Evolutionary conservation across 1,139 yeast genomes (phyloP).

Genomic region (Blastobotrys raffinosifermentans): DNA sequence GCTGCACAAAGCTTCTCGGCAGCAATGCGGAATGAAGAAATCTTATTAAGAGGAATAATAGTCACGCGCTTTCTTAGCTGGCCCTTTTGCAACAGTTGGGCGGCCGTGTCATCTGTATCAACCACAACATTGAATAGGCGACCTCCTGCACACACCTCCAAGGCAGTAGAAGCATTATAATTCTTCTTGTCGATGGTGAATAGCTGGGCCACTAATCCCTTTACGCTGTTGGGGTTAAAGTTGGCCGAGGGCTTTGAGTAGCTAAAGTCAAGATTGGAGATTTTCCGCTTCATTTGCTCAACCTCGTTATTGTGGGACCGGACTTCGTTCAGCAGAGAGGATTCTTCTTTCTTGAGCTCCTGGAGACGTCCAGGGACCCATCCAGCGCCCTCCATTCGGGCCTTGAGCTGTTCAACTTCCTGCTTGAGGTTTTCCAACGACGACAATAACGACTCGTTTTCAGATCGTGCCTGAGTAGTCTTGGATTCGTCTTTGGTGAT

Average conservation of each 20-base stretch:
- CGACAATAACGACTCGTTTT: slow-evolving; percentile 40
- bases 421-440: slow-evolving; percentile 43
- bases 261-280: slow-evolving; percentile 70
- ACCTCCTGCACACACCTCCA: slow-evolving; percentile 94
- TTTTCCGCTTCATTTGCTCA: slow-evolving; percentile 55
- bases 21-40: slow-evolving; percentile 44
- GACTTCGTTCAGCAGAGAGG: slow-evolving; percentile 30
- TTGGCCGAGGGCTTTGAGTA: slow-evolving; percentile 59
- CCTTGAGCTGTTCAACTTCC: slow-evolving; percentile 39
- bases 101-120: slow-evolving; percentile 77
- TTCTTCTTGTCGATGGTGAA: slow-evolving; percentile 59
- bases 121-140: slow-evolving; percentile 86
- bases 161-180: slow-evolving; percentile 65
- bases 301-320: slow-evolving; percentile 45
- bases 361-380: slow-evolving; percentile 48
- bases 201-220: slow-evolving; percentile 86
- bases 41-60: slow-evolving; percentile 85
- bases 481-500: slow-evolving; percentile 48
- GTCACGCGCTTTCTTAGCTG: slow-evolving; percentile 78
- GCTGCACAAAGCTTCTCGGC: slow-evolving; percentile 43
- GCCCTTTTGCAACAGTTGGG: slow-evolving; percentile 74
- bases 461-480: slow-evolving; percentile 49
- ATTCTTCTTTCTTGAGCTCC: slow-evolving; percentile 40
- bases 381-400: slow-evolving; percentile 49
- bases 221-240: slow-evolving; percentile 56